Conservation (phyloP, 139 green algal species). For the Microglena sp. region DNA sequence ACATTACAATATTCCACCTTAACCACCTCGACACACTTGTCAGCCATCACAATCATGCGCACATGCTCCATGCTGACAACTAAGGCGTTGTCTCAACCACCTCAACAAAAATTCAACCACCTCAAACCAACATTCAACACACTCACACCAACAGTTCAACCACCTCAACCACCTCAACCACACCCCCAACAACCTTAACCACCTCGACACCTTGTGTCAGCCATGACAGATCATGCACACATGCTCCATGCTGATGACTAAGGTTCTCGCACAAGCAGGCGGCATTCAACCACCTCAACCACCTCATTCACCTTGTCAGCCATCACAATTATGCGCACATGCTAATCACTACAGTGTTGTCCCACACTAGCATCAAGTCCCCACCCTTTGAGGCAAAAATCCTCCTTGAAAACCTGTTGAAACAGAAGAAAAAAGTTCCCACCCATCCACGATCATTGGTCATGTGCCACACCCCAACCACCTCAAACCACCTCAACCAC, state of each 20-base stretch:
- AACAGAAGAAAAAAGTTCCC: not conserved
- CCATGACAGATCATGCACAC: conserved; percentile 66
- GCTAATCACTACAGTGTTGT: not conserved
- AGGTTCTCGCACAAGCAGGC: conserved; percentile 65
- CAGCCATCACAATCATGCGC: not conserved
- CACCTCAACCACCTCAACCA: too few relatives aligned
- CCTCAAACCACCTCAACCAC: not conserved
- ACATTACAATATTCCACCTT: not conserved
- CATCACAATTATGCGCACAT: too few relatives aligned
- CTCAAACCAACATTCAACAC: too few relatives aligned
- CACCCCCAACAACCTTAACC: not conserved
- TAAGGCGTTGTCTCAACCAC: not conserved
- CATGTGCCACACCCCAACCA: too few relatives aligned
- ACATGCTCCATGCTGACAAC: conserved; percentile 1
- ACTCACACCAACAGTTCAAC: too few relatives aligned
- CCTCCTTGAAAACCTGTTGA: too few relatives aligned
- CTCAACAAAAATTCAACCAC: not conserved
- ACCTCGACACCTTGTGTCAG: conserved; percentile 56
- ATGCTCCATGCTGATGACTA: conserved; percentile 72
- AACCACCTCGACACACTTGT: not conserved
- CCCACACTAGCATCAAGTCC: not conserved
- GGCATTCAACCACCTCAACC: too few relatives aligned
- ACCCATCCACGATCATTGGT: too few relatives aligned
- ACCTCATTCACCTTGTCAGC: too few relatives aligned
- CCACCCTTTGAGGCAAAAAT: not conserved